Percentiles rank a stretch among this genome's conserved stretches.
Conservation (phyloP, 208 protist species). For the Acanthamoeba divionensis region DNA sequence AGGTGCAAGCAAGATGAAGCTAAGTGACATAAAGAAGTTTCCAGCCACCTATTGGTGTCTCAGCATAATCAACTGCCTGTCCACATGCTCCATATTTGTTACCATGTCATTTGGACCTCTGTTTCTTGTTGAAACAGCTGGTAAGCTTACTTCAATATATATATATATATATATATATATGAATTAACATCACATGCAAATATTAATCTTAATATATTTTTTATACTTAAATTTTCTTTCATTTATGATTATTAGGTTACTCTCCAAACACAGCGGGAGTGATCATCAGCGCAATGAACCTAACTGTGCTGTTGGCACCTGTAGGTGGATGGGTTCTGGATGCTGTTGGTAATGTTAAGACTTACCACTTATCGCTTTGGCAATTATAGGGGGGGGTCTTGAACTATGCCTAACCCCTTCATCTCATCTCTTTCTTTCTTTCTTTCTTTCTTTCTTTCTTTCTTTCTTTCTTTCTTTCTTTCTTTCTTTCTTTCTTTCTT, state of each 20-base stretch:
- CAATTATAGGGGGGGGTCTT: too few relatives aligned
- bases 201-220: too few relatives aligned
- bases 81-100: slow-evolving; percentile 38
- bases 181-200: too few relatives aligned
- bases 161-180: too few relatives aligned
- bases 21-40: slow-evolving; percentile 14
- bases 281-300: slow-evolving; percentile 14
- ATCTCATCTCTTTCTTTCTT: too few relatives aligned
- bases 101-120: slow-evolving; percentile 29
- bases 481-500: too few relatives aligned
- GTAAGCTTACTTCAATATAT: too few relatives aligned
- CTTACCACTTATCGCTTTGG: not conserved
- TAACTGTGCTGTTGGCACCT: not conserved
- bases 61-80: slow-evolving; percentile 30
- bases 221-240: not conserved
- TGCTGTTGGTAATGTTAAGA: not conserved
- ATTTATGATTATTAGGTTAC: not conserved
- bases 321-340: slow-evolving; percentile 13
- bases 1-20: not conserved
- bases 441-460: too few relatives aligned
- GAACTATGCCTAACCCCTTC: too few relatives aligned
- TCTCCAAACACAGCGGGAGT: not conserved
- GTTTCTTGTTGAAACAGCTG: slow-evolving; percentile 2
- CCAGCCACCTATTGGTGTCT: slow-evolving; percentile 33
- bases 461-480: too few relatives aligned